A percentile compares a stretch with the other conserved stretches of the same genome.
phyloP scores from a whole-genome alignment of 345 rosid species.

The Eucalyptus marginata region DNA sequence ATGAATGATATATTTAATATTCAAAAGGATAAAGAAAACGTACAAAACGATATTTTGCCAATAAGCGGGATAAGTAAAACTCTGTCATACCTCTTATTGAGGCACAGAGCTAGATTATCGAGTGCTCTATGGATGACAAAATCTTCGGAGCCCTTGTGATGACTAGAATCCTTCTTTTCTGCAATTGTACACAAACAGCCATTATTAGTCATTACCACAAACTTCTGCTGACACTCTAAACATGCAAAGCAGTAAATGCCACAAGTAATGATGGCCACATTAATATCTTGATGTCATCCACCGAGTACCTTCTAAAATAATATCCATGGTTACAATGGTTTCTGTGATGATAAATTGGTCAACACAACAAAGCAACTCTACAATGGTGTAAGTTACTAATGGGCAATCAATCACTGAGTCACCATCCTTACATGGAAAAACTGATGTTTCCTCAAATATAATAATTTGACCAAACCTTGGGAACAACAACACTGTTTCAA shows the following conservation, averaged over 20 bases:
- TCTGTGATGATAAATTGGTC: not conserved
- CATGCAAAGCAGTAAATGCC: not conserved
- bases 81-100: conserved; percentile 28
- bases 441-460: not conserved
- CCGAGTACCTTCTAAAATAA: not conserved
- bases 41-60: not conserved
- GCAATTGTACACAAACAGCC: conserved; percentile 2
- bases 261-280: not conserved
- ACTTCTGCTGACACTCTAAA: not conserved
- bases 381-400: not conserved
- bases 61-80: not conserved
- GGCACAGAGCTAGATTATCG: conserved; percentile 26
- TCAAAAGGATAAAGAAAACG: not conserved
- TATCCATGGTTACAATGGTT: not conserved
- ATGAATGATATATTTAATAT: not conserved
- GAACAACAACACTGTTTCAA: not conserved
- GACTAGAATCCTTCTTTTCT: conserved; percentile 5
- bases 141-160: conserved; percentile 4
- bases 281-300: not conserved
- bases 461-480: not conserved
- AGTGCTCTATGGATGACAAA: conserved; percentile 6
- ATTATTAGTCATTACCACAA: not conserved
- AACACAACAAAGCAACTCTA: not conserved
- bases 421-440: not conserved
- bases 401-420: not conserved